Evolutionary conservation across 176 grass and related monocot genomes (phyloP).

Genomic region (Microstegium vimineum): DNA sequence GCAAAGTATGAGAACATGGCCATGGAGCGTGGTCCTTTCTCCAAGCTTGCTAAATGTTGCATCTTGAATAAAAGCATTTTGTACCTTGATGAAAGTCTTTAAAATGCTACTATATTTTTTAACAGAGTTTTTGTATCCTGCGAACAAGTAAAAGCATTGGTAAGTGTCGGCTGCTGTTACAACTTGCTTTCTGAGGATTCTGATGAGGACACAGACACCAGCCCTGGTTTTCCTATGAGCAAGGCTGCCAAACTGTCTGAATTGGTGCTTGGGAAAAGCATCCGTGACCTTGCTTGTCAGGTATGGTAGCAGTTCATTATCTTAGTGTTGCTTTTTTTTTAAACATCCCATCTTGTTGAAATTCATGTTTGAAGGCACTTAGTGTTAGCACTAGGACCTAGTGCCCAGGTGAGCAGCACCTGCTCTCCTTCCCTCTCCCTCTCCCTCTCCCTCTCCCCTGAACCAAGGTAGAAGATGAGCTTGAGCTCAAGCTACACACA

Average conservation of each 20-base stretch:
- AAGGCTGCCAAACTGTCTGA: conserved; percentile 49
- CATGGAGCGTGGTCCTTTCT: not conserved
- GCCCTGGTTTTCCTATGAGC: conserved; percentile 77
- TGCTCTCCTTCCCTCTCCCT: too few species aligned
- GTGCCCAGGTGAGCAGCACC: too few species aligned
- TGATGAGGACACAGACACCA: conserved; percentile 20
- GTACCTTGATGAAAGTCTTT: not conserved
- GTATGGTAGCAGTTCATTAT: conserved; percentile 30
- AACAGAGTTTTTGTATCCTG: conserved; percentile 72
- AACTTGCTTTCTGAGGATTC: conserved; percentile 81
- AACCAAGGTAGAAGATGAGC: too few species aligned
- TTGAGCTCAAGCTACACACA: too few species aligned
- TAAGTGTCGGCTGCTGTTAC: conserved; percentile 86
- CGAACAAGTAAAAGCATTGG: conserved; percentile 61
- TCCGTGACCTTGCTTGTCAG: conserved; percentile 86
- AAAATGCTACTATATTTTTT: conserved; percentile 34
- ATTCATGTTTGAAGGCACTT: not conserved
- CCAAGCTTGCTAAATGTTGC: not conserved
- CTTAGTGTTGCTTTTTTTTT: not conserved
- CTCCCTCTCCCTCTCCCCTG: too few species aligned
- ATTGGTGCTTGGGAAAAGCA: conserved; percentile 71
- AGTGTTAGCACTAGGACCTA: not conserved
- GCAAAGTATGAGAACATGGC: not conserved
- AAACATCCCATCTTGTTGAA: not conserved
- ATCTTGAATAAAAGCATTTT: not conserved